These are phyloP conservation scores for Salicornia ramosissima DNA, from an alignment of 148 eudicot genomes.

Conservation along the genomic window DNA sequence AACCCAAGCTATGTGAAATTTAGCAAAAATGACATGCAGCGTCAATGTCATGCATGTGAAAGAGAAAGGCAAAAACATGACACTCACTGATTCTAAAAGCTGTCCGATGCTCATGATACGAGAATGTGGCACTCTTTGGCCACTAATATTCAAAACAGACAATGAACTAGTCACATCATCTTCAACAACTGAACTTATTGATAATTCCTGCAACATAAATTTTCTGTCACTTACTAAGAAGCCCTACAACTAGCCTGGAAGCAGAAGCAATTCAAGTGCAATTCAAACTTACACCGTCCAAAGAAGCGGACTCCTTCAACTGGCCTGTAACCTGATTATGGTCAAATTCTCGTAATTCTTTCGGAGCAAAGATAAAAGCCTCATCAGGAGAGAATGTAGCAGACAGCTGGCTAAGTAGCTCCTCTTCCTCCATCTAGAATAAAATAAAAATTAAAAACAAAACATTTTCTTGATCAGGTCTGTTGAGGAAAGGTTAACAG, in stretches of 20 bases:
- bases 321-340: conserved; percentile 42
- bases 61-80: too few species aligned
- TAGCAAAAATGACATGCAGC: too few species aligned
- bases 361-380: conserved; percentile 67
- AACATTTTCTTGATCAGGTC: not conserved
- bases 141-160: conserved; percentile 52
- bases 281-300: conserved; percentile 49
- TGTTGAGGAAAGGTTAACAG: conserved; percentile 2
- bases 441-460: too few species aligned
- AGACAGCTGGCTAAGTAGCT: conserved; percentile 56
- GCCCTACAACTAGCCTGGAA: not conserved
- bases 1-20: not conserved
- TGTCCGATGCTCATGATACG: conserved; percentile 83
- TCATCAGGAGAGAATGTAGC: conserved; percentile 73
- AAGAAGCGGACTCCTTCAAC: conserved; percentile 51
- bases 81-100: conserved; percentile 80
- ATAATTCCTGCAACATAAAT: conserved; percentile 57
- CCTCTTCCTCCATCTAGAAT: conserved; percentile 64
- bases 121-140: conserved; percentile 44
- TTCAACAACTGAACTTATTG: conserved; percentile 52
- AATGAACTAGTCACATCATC: conserved; percentile 64
- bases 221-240: conserved; percentile 2
- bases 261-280: conserved; percentile 1
- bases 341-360: conserved; percentile 50
- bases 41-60: too few species aligned